phyloP scores from a whole-genome alignment of 331 rosid species.

The Acacia concinna region DNA sequence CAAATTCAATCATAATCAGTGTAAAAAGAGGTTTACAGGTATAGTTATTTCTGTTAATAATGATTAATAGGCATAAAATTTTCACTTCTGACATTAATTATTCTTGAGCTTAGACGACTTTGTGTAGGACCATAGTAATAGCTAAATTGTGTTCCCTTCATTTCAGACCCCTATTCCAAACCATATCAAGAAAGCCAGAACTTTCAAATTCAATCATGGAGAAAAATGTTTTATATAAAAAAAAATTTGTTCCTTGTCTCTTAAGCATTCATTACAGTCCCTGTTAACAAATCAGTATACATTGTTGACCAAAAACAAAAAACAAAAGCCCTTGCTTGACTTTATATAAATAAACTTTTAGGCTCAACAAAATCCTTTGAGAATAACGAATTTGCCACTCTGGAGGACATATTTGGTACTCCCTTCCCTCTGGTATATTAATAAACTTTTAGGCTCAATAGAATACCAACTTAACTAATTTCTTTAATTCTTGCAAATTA shows the following conservation, averaged over 20 bases:
- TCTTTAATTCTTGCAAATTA: no score
- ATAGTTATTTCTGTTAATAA: not conserved
- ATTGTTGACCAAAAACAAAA: no score
- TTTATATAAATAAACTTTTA: not conserved
- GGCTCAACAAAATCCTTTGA: slow-evolving; percentile 21
- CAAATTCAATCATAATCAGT: slow-evolving; percentile 11
- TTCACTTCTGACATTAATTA: slow-evolving; percentile 5
- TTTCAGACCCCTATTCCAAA: not conserved
- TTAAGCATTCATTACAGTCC: slow-evolving; percentile 45
- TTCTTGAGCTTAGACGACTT: not conserved
- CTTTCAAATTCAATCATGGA: not conserved
- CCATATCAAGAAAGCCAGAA: slow-evolving; percentile 1
- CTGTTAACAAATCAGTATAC: not conserved
- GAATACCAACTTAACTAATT: no score
- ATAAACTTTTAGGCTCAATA: no score
- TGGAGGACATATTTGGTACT: not conserved
- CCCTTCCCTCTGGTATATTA: no score
- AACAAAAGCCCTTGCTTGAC: not conserved
- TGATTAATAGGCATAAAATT: not conserved
- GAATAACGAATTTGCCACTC: slow-evolving; percentile 24
- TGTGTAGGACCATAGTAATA: not conserved
- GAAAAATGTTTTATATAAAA: not conserved
- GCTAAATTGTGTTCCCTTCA: not conserved
- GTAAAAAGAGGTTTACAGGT: not conserved
- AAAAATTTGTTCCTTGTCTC: slow-evolving; percentile 33